A percentile compares a stretch with the other conserved stretches of the same genome.
phyloP scores from a whole-genome alignment of 441 rosid species.

The Aleurites moluccanus region DNA sequence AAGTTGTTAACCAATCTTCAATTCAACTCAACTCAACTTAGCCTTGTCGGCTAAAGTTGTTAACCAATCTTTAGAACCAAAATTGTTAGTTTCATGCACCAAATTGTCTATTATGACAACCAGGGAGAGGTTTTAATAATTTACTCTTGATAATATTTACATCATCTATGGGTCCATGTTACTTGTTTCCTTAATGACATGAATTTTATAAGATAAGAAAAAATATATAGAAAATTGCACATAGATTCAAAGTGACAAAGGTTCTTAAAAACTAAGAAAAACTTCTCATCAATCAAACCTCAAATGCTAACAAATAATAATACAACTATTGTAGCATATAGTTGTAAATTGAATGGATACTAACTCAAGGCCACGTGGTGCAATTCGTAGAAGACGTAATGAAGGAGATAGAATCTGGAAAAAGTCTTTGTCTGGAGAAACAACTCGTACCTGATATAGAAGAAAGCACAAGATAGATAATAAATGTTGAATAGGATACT shows the following conservation, averaged over 20 bases:
- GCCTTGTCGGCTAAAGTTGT: no score
- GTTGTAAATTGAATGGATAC: conserved; percentile 30
- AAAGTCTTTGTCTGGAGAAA: conserved; percentile 99
- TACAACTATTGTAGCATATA: conserved; percentile 7
- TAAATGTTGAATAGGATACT: background rate
- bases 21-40: no score
- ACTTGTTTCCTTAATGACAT: background rate
- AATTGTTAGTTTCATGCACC: no score
- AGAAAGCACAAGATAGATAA: background rate
- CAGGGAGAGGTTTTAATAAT: no score
- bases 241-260: background rate
- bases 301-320: background rate
- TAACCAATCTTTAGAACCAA: background rate
- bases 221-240: background rate
- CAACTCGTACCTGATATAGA: conserved; percentile 77
- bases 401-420: conserved; percentile 96
- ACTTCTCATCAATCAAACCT: background rate
- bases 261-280: background rate
- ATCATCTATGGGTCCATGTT: background rate
- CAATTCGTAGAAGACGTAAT: conserved; percentile 86
- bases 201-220: background rate
- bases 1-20: background rate
- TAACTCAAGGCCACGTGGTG: conserved; percentile 89
- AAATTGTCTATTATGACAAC: no score
- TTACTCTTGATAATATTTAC: background rate